Evolutionary conservation across 2,329 filamentous ascomycete species (phyloP), one percentile per base, ranked within the genome.

Genomic region (Beauveria asiatica): DNA sequence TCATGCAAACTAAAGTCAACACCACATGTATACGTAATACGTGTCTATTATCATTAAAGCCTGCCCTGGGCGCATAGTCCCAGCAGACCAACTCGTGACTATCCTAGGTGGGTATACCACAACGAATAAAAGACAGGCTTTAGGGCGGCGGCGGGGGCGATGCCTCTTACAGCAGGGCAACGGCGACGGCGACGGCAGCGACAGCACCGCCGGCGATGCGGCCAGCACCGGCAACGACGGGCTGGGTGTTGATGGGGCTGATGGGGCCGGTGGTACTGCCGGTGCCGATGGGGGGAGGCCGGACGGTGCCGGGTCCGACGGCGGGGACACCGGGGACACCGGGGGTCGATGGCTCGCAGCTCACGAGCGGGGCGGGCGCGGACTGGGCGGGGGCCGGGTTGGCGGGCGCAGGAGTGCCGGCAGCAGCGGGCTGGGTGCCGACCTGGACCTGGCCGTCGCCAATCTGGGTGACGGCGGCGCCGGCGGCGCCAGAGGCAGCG

Each of bases 391-490:
- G 27, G 3, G 49, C 7, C 27, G 16, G 48, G n/a, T 33, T 6
- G 4, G 27, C 48, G 8, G 48, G 48, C 3, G 27, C 48, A 10
- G 7, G 50, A n/a, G n/a, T 16, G 37, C 50, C 41, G 16, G 7
- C 37, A 25, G n/a, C 25, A 19, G 37, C 51, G 8, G 51, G 37
- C 37, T 53, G 51, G 21, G 51, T 54, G 51, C 51, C 51, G 51
- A 42, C 51, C 51, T 54, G 51, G 23, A 54, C 17, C 51, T 54
- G 51, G 39, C 51, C 51, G 23, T 54, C 51, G 23, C 37, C 51
- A 44, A 54, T 54, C 51, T 54, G 51, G 3, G 51, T 19, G 23
- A 54, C 51, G 23, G 51, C 39, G 13, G 23, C 51, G 17, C 51
- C 51, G 37, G 7, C 39, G 2, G 30, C 30, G 30, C 30, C 30